A percentile compares a stretch with the other conserved stretches of the same genome.
These are phyloP conservation scores for Carex scoparia DNA, from an alignment of 176 grass and related monocot species.

Conservation along the genomic window DNA sequence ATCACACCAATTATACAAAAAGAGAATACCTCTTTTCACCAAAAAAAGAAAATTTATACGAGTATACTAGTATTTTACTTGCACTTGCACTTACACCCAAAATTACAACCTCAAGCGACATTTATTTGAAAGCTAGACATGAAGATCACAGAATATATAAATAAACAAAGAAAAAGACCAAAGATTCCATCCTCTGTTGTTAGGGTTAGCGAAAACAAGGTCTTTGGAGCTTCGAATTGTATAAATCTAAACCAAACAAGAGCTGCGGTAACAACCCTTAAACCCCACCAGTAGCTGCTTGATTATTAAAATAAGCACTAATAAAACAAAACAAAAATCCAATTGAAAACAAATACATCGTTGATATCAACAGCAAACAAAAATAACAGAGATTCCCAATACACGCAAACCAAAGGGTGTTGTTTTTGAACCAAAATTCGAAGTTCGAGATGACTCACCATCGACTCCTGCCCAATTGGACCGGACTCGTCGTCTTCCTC, in stretches of 20 bases:
- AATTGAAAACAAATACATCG: conserved; percentile 6
- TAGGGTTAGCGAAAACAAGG: neutral
- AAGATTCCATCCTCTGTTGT: neutral
- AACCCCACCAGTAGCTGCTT: neutral
- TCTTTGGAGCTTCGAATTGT: neutral
- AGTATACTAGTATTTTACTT: neutral
- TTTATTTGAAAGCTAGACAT: neutral
- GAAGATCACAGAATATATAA: neutral
- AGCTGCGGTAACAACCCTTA: neutral
- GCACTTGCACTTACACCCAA: neutral
- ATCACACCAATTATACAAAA: neutral
- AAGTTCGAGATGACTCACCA: conserved; percentile 28
- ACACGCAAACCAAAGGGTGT: conserved; percentile 2
- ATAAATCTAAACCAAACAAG: neutral
- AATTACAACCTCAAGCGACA: neutral
- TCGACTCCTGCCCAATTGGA: conserved; percentile 20
- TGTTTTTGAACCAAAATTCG: conserved; percentile 1
- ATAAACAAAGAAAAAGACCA: neutral
- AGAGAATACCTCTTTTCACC: neutral
- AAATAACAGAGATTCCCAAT: conserved; percentile 15
- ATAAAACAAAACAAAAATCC: neutral
- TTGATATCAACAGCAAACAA: conserved; percentile 19
- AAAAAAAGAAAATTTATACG: neutral
- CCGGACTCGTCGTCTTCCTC: conserved; percentile 17
- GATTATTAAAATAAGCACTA: conserved; percentile 1